A percentile compares a stretch with the other conserved stretches of the same genome.
Conservation (phyloP, 2,329 filamentous ascomycete genomes). For the Sclerotinia borealis region DNA sequence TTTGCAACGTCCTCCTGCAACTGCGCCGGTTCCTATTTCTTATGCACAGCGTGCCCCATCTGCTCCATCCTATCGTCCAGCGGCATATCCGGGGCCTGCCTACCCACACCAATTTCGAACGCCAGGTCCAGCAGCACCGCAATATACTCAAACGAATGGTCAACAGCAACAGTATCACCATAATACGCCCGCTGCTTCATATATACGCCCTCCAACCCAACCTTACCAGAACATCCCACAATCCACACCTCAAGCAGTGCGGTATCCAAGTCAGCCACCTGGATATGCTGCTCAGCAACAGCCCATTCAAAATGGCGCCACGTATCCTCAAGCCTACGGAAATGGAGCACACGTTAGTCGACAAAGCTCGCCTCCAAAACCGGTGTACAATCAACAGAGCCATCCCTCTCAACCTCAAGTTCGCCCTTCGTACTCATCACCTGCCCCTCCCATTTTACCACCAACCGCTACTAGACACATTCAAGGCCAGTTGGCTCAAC, state of each 20-base stretch:
- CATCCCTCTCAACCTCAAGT: conserved; percentile 19
- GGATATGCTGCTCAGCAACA: conserved; percentile 27
- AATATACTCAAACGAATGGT: conserved; percentile 20
- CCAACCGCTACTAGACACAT: conserved; percentile 21
- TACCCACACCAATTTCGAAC: conserved; percentile 30
- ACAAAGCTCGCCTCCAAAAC: conserved; percentile 30
- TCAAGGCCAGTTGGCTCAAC: conserved; percentile 19
- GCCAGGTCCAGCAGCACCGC: conserved; percentile 23
- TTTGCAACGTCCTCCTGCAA: conserved; percentile 27
- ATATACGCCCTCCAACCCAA: conserved; percentile 24
- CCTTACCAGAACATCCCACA: conserved; percentile 25
- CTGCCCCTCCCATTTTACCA: conserved; percentile 23
- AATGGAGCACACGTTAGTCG: conserved; percentile 23
- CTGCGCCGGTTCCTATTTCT: conserved; percentile 25
- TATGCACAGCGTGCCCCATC: conserved; percentile 23
- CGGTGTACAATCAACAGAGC: conserved; percentile 26
- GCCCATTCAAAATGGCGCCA: conserved; percentile 25
- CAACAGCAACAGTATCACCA: conserved; percentile 25
- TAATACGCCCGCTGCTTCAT: conserved; percentile 20
- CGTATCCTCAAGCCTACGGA: conserved; percentile 24
- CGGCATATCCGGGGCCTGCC: conserved; percentile 25
- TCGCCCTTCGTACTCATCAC: conserved; percentile 23
- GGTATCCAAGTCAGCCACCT: conserved; percentile 26
- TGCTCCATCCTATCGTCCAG: conserved; percentile 26
- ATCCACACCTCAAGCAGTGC: conserved; percentile 19